Conservation (phyloP, 1,284 basidiomycete species). For the Singerocomus inundabilis region DNA sequence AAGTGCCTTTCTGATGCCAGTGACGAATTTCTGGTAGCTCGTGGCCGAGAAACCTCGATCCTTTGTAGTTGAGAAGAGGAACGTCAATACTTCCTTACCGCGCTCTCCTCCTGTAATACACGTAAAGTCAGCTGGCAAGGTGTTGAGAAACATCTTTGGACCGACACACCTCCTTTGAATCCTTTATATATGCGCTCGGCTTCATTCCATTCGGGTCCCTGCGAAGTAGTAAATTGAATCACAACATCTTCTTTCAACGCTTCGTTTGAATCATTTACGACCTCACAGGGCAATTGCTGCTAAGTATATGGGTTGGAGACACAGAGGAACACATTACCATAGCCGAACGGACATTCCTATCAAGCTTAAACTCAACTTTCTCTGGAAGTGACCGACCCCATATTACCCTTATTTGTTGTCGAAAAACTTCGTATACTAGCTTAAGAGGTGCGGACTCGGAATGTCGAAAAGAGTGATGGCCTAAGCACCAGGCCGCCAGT, state of each 20-base stretch:
- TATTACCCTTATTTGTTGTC: constrained; percentile 10
- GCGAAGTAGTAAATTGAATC: constrained; percentile 20
- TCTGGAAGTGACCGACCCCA: constrained; percentile 13
- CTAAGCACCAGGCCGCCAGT: constrained; percentile 29
- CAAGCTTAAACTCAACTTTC: constrained; percentile 18
- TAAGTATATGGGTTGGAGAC: not conserved
- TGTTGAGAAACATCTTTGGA: not conserved
- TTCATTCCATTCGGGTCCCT: constrained; percentile 10
- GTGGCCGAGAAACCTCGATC: constrained; percentile 19
- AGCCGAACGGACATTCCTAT: constrained; percentile 11
- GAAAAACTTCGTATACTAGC: constrained; percentile 17
- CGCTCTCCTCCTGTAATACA: constrained; percentile 18
- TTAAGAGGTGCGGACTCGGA: constrained; percentile 11
- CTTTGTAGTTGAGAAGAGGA: constrained; percentile 25
- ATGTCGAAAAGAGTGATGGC: constrained; percentile 19
- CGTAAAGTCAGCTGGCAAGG: not conserved
- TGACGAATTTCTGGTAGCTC: constrained; percentile 24
- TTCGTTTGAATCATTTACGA: constrained; percentile 20
- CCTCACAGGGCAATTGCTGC: constrained; percentile 7
- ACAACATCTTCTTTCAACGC: constrained; percentile 22
- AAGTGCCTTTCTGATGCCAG: constrained; percentile 12
- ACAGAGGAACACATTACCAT: constrained; percentile 15
- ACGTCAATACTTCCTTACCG: constrained; percentile 9
- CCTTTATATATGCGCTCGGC: constrained; percentile 16
- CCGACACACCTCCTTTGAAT: constrained; percentile 25